A percentile compares a stretch with the other conserved stretches of the same genome.
Conservation (phyloP, 352 stramenopile species). For the Phytophthora pisi region DNA sequence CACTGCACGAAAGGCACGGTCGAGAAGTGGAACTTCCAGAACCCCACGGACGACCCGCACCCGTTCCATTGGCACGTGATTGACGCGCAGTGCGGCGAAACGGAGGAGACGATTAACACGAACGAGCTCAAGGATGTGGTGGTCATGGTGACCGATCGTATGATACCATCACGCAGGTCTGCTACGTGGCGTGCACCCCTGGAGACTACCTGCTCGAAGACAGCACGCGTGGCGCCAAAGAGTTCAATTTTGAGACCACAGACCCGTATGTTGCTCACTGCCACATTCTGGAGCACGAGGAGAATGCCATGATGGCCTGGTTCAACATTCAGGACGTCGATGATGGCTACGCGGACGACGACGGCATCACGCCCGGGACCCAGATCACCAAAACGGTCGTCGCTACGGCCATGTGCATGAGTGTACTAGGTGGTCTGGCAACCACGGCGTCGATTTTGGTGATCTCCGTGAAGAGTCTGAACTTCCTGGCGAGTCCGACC, state of each 20-base stretch:
- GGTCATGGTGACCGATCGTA: conserved; percentile 47
- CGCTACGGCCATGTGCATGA: conserved; percentile 69
- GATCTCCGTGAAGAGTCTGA: conserved; percentile 48
- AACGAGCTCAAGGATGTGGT: conserved; percentile 76
- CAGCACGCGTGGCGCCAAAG: conserved; percentile 54
- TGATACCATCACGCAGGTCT: conserved; percentile 66
- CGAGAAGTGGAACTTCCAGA: conserved; percentile 84
- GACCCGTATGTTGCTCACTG: conserved; percentile 83
- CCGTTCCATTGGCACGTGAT: conserved; percentile 85
- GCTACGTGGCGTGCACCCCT: conserved; percentile 79
- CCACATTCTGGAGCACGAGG: conserved; percentile 84
- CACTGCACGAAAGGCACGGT: conserved; percentile 75
- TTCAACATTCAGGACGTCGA: conserved; percentile 69
- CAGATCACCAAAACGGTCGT: conserved; percentile 57
- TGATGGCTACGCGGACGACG: conserved; percentile 42
- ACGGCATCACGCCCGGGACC: conserved; percentile 39
- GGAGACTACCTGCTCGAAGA: conserved; percentile 65
- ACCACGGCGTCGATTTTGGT: conserved; percentile 65
- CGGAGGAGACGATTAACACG: conserved; percentile 62
- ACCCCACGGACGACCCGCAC: conserved; percentile 78
- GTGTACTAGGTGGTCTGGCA: conserved; percentile 63
- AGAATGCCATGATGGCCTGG: conserved; percentile 81
- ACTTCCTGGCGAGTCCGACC: conserved; percentile 61
- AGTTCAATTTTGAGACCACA: conserved; percentile 75
- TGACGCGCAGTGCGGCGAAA: conserved; percentile 72